Evolutionary conservation across 768 basidiomycete genomes (phyloP), one percentile per base, ranked within the genome.

Genomic region (Favolaschia claudopus): DNA sequence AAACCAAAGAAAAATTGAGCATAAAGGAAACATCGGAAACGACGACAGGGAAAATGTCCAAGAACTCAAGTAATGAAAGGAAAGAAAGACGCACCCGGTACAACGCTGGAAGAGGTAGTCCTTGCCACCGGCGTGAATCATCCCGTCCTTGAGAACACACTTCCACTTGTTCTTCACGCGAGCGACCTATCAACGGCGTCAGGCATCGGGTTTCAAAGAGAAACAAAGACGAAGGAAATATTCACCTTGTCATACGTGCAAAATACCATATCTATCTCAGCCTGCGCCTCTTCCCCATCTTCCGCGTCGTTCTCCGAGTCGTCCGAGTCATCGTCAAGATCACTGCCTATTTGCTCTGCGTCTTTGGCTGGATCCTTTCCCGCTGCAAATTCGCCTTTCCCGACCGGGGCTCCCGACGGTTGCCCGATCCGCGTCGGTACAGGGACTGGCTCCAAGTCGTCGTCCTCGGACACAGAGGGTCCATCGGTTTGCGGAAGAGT

Each of bases 121-220:
- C 67, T 86, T 87, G 22, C 90, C 91, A 44, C 88, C 89, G 60
- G 90, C 80, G 53, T 88, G 86, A 55, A 91, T 85, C 82, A 92
- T 85, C 3, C 91, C 91, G 57, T 92, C 91, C 74, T 89, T 89
- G 47, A 93, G 82, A n/a, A 88, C 84, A 56, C 89, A 88, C 78
- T 92, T 92, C 91, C 91, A 92, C 77, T 92, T 93, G 77, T 91
- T 92, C 77, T 92, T 93, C 36, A 91, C 90, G 28, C 91, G 78
- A 53, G 89, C 88, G 33, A 92, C 89, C 89, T 91, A 65, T 19
- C 19, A 36, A 17, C 5, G n/a, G 8, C 25, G 24, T 13, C 7
- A 58, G 52, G 32, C 37, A 27, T 42, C 7, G 7, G 19, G 22
- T 42, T 22, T 4, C 38, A 15, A 32, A 28, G 15, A 22, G 15